phyloP scores from a whole-genome alignment of 148 eudicot genomes.

The Cornus florida region DNA sequence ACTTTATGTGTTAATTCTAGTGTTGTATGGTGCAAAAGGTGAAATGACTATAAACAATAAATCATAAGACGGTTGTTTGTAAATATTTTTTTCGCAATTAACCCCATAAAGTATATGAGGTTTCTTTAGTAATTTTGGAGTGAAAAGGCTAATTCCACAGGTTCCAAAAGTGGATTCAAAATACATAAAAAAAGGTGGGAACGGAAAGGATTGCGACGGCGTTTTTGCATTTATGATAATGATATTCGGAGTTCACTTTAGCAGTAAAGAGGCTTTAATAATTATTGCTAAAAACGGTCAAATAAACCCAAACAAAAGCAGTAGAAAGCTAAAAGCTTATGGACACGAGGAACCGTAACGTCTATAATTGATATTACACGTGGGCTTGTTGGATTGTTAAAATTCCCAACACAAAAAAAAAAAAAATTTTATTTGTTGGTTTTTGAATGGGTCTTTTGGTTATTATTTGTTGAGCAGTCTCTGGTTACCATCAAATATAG shows the following conservation, averaged over 20 bases:
- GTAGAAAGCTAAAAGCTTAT: not conserved
- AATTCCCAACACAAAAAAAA: not conserved
- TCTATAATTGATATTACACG: not conserved
- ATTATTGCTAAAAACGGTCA: not conserved
- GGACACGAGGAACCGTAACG: not conserved
- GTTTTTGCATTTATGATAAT: too few species aligned
- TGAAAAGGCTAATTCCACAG: not conserved
- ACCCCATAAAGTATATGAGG: not conserved
- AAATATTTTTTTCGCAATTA: too few species aligned
- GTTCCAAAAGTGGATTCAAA: not conserved
- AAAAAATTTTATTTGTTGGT: too few species aligned
- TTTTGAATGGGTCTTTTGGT: too few species aligned
- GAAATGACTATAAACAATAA: too few species aligned
- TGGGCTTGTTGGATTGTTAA: not conserved
- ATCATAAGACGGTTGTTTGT: too few species aligned
- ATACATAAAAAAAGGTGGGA: too few species aligned
- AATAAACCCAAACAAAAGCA: not conserved
- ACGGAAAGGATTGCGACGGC: too few species aligned
- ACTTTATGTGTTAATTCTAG: too few species aligned
- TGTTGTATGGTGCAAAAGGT: too few species aligned
- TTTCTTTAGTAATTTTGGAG: not conserved
- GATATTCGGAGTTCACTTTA: not conserved
- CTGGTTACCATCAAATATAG: too few species aligned
- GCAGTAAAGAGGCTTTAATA: not conserved
- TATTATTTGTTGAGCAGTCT: too few species aligned